Evolutionary conservation across 1,139 yeast genomes (phyloP).

Genomic region (Magnusiomyces clavatus): DNA sequence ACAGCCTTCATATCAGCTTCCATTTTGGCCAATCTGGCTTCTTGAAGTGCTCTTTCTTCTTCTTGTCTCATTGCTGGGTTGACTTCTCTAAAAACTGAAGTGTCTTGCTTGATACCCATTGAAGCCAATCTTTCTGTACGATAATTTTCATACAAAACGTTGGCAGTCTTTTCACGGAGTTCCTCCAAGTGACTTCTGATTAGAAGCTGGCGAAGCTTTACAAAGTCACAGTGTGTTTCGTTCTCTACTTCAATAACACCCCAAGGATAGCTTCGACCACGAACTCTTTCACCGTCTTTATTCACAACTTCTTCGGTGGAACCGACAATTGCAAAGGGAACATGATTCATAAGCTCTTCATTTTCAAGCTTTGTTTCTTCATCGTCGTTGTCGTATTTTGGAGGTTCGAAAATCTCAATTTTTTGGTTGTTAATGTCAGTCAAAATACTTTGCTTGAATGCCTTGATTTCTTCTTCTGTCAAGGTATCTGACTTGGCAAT

Average conservation of each 20-base stretch:
- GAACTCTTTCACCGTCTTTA: slow-evolving; percentile 67
- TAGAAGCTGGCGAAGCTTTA: slow-evolving; percentile 80
- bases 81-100: slow-evolving; percentile 83
- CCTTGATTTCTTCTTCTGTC: slow-evolving; percentile 74
- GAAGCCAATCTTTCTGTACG: slow-evolving; percentile 72
- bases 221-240: slow-evolving; percentile 89
- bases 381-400: slow-evolving; percentile 74
- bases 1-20: slow-evolving; percentile 96
- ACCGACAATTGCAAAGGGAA: slow-evolving; percentile 92
- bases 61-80: slow-evolving; percentile 91
- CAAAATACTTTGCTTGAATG: slow-evolving; percentile 62
- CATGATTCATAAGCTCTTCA: slow-evolving; percentile 40
- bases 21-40: slow-evolving; percentile 87
- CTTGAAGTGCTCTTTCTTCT: slow-evolving; percentile 89
- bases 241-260: slow-evolving; percentile 95
- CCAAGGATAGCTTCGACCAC: slow-evolving; percentile 98
- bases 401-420: slow-evolving; percentile 75
- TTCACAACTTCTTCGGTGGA: slow-evolving; percentile 71
- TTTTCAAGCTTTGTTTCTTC: slow-evolving; percentile 65
- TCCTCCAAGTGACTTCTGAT: slow-evolving; percentile 91
- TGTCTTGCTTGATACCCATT: slow-evolving; percentile 91
- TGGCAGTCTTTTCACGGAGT: slow-evolving; percentile 78
- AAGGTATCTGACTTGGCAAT: slow-evolving; percentile 93
- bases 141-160: slow-evolving; percentile 76
- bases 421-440: slow-evolving; percentile 71